Evolutionary conservation across 441 rosid species (phyloP).

Genomic region (Bocquillonia castaneifolia): DNA sequence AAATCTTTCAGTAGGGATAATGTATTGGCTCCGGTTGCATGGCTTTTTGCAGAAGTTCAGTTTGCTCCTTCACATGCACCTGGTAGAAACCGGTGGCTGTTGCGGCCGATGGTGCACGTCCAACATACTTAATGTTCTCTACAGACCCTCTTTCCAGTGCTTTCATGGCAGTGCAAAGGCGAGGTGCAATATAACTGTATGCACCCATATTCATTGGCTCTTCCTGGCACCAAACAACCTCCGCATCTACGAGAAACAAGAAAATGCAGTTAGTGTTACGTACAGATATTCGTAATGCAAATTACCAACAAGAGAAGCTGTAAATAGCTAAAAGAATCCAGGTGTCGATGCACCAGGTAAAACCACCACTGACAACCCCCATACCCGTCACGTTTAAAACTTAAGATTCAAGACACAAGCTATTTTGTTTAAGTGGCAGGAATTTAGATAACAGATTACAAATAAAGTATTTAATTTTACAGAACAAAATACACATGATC

Average conservation of each 20-base stretch:
- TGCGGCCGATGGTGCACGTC: constrained; percentile 93
- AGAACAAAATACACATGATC: too few relatives aligned
- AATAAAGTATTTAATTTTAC: too few relatives aligned
- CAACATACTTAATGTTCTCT: constrained; percentile 73
- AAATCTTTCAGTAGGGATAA: constrained; percentile 26
- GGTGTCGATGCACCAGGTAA: background rate
- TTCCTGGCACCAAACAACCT: constrained; percentile 98
- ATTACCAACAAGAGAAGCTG: background rate
- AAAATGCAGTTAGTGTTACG: background rate
- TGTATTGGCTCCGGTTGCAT: constrained; percentile 59
- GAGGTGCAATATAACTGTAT: constrained; percentile 67
- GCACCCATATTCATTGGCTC: constrained; percentile 99
- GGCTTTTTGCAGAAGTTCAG: constrained; percentile 67
- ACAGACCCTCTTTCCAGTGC: constrained; percentile 53
- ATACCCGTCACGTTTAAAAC: background rate
- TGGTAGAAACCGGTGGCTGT: constrained; percentile 87
- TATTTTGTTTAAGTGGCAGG: too few relatives aligned
- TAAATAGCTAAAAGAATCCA: background rate
- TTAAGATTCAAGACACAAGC: background rate
- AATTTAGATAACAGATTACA: too few relatives aligned
- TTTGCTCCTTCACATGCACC: constrained; percentile 76
- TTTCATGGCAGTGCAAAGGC: constrained; percentile 71
- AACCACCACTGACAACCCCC: background rate
- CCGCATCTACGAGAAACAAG: constrained; percentile 54
- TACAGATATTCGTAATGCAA: background rate